phyloP scores from a whole-genome alignment of 1,139 yeast genomes.

The Tardiomyces depauwii region DNA sequence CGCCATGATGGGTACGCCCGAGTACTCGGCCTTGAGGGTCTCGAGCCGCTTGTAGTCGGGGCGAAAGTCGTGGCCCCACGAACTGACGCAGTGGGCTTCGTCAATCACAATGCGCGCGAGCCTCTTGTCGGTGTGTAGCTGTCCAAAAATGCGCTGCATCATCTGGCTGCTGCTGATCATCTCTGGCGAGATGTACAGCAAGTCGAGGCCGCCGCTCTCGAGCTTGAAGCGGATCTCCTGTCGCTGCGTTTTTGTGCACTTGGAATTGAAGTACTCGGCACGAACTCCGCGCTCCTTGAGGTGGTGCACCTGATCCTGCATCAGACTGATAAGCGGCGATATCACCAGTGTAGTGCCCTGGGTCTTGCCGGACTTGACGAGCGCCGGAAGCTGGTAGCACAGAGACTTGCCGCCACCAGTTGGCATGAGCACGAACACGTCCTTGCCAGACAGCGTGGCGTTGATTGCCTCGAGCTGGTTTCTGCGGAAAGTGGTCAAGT shows the following conservation, averaged over 20 bases:
- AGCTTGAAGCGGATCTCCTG: constrained; percentile 52
- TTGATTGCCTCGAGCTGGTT: constrained; percentile 84
- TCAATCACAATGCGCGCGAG: constrained; percentile 88
- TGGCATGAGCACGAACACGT: constrained; percentile 94
- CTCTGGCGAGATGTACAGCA: constrained; percentile 90
- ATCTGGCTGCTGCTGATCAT: constrained; percentile 74
- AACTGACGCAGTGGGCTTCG: constrained; percentile 97
- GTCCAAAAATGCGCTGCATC: constrained; percentile 53
- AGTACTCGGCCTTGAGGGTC: constrained; percentile 59
- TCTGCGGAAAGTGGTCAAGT: constrained; percentile 56
- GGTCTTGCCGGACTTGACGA: constrained; percentile 62
- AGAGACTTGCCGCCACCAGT: constrained; percentile 98
- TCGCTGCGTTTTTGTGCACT: constrained; percentile 44
- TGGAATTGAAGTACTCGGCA: constrained; percentile 87
- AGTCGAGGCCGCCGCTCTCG: constrained; percentile 50
- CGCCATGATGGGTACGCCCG: constrained; percentile 86
- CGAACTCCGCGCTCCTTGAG: constrained; percentile 51
- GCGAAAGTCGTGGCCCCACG: constrained; percentile 99
- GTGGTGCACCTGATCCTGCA: constrained; percentile 96
- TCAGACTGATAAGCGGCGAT: constrained; percentile 87
- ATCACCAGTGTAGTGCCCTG: constrained; percentile 83
- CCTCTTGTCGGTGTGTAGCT: constrained; percentile 40
- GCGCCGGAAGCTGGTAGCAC: constrained; percentile 92
- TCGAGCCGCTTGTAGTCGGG: constrained; percentile 87
- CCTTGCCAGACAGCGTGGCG: constrained; percentile 69